A percentile compares a stretch with the other conserved stretches of the same genome.
These are phyloP conservation scores for Vigna nakashimae DNA, from an alignment of 306 rosid species.

Conservation along the genomic window DNA sequence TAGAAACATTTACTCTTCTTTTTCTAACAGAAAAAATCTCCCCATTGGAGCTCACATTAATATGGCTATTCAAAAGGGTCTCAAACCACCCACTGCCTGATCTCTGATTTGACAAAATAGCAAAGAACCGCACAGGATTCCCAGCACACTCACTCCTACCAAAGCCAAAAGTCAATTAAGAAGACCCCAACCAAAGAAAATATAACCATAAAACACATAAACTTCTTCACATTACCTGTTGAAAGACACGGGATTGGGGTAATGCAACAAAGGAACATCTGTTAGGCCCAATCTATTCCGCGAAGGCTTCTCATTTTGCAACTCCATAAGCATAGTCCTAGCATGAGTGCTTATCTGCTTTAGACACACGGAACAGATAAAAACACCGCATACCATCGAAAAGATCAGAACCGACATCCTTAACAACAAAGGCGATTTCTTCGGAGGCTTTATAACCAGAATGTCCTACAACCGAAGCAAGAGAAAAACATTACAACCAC, in stretches of 20 bases:
- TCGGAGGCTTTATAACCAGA: constrained; percentile 67
- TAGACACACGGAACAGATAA: constrained; percentile 69
- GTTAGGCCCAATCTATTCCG: constrained; percentile 30
- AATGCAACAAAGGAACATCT: constrained; percentile 57
- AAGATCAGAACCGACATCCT: constrained; percentile 75
- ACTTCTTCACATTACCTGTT: constrained; percentile 60
- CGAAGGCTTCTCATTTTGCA: constrained; percentile 60
- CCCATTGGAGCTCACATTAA: constrained; percentile 85
- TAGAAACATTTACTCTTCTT: constrained; percentile 71
- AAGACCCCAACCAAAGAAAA: constrained; percentile 22
- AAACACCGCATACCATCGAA: constrained; percentile 79
- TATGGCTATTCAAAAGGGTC: constrained; percentile 85
- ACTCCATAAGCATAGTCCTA: constrained; percentile 55
- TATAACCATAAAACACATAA: constrained; percentile 4
- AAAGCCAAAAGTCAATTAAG: constrained; percentile 37
- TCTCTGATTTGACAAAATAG: constrained; percentile 87
- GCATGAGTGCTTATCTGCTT: constrained; percentile 72
- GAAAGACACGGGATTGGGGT: constrained; percentile 80
- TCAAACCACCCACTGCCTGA: constrained; percentile 99
- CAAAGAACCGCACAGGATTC: constrained; percentile 84
- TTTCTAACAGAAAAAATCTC: constrained; percentile 80
- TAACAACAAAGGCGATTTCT: constrained; percentile 72
- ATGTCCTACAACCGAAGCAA: constrained; percentile 60
- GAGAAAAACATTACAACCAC: constrained; percentile 2
- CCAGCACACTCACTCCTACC: constrained; percentile 75